Conservation (phyloP, 495 filamentous ascomycete genomes). For the Pyrenopolyporus hunteri region DNA sequence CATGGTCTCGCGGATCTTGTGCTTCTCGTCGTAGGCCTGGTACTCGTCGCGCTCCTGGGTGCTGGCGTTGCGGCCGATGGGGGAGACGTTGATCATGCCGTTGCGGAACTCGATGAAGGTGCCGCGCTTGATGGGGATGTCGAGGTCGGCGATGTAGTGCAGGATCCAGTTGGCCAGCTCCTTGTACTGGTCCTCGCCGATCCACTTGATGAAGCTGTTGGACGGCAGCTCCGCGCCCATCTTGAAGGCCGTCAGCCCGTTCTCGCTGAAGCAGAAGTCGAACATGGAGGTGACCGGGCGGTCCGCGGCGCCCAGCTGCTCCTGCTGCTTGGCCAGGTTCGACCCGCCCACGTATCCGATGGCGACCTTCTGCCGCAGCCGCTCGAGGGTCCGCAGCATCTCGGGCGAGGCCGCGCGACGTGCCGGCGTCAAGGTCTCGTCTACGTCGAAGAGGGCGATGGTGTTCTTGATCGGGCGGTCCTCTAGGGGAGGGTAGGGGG, state of each 20-base stretch:
- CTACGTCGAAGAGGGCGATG: slow-evolving; percentile 92
- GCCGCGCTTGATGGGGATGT: slow-evolving; percentile 87
- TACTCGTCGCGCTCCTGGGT: slow-evolving; percentile 80
- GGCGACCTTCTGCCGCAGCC: slow-evolving; percentile 83
- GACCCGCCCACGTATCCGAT: slow-evolving; percentile 92
- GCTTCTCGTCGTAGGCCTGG: slow-evolving; percentile 74
- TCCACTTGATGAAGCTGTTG: slow-evolving; percentile 86
- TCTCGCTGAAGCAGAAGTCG: slow-evolving; percentile 96
- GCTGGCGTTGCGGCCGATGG: slow-evolving; percentile 89
- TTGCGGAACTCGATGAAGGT: slow-evolving; percentile 97
- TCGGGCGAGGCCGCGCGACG: slow-evolving; percentile 72
- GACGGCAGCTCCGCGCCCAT: slow-evolving; percentile 72
- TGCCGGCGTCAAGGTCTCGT: slow-evolving; percentile 82
- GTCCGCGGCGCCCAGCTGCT: slow-evolving; percentile 75
- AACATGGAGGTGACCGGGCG: slow-evolving; percentile 79
- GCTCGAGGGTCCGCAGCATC: slow-evolving; percentile 80
- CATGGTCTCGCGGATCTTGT: slow-evolving; percentile 74
- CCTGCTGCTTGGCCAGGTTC: slow-evolving; percentile 90
- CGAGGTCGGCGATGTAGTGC: slow-evolving; percentile 87
- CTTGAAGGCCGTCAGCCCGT: slow-evolving; percentile 90
- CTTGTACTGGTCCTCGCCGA: slow-evolving; percentile 94
- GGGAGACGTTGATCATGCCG: slow-evolving; percentile 95
- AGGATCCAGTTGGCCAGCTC: slow-evolving; percentile 82
- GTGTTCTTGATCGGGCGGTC: slow-evolving; percentile 87
- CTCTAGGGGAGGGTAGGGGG: slow-evolving; percentile 72